phyloP scores from a whole-genome alignment of 192 early-diverging fungal species.

The Jimgerdemannia flammicorona region DNA sequence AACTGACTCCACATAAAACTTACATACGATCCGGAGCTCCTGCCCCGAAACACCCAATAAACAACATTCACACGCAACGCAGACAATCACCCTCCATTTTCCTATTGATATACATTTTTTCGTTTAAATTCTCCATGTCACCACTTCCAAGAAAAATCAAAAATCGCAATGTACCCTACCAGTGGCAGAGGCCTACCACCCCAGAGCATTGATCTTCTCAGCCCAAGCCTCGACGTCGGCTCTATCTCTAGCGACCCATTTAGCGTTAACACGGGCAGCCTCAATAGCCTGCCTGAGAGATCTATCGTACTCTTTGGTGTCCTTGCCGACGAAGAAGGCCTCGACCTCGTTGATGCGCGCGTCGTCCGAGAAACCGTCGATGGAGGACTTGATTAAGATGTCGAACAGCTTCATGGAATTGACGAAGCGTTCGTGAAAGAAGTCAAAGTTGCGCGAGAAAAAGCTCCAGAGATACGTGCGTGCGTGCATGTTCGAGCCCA shows the following conservation, averaged over 20 bases:
- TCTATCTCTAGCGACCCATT: constrained; percentile 51
- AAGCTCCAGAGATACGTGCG: constrained; percentile 66
- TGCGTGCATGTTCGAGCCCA: constrained; percentile 47
- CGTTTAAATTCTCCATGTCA: too few species aligned
- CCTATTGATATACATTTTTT: too few species aligned
- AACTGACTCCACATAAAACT: too few species aligned
- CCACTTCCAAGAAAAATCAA: too few species aligned
- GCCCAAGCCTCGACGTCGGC: constrained; percentile 52
- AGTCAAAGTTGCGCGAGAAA: constrained; percentile 58
- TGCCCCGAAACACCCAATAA: too few species aligned
- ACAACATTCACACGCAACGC: too few species aligned
- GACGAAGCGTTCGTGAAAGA: constrained; percentile 51
- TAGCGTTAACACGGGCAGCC: constrained; percentile 55
- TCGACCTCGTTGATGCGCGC: constrained; percentile 63
- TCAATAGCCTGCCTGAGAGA: constrained; percentile 74
- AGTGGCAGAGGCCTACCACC: not conserved
- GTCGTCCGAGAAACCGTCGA: constrained; percentile 42
- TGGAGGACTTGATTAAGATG: constrained; percentile 34
- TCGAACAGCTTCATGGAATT: constrained; percentile 44
- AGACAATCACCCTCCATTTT: too few species aligned
- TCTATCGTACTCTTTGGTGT: constrained; percentile 57
- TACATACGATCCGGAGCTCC: too few species aligned
- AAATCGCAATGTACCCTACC: too few species aligned
- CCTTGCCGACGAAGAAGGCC: constrained; percentile 58
- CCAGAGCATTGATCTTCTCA: not conserved